Evolutionary conservation across 495 filamentous ascomycete genomes (phyloP).

Genomic region (Talaromyces liani): DNA sequence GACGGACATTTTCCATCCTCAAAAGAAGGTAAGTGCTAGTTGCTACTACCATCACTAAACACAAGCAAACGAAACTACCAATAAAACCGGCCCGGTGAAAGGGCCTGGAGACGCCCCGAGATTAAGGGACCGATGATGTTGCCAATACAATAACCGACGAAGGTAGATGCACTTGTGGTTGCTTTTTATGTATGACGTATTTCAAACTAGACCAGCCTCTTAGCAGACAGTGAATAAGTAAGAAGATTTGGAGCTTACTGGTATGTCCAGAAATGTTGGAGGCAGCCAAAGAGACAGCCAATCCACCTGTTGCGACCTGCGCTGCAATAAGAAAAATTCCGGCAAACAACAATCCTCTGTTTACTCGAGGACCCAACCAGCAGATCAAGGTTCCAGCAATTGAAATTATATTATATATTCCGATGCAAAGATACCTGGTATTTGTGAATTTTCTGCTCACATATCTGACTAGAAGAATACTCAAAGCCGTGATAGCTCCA

Average conservation of each 20-base stretch:
- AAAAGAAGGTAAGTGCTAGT: no score
- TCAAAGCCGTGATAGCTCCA: not conserved
- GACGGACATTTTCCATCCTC: no score
- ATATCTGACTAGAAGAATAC: not conserved
- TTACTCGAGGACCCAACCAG: not conserved
- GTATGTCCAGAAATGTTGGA: not conserved
- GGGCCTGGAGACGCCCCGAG: conserved; percentile 24
- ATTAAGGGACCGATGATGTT: conserved; percentile 34
- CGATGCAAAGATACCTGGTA: not conserved
- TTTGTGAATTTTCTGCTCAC: not conserved
- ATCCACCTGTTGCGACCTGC: not conserved
- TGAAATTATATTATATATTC: not conserved
- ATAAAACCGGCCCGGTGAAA: conserved; percentile 12
- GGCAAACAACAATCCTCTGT: not conserved
- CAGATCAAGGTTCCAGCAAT: not conserved
- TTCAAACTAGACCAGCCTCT: not conserved
- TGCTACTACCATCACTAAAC: no score
- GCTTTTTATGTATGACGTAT: conserved; percentile 45
- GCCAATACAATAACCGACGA: conserved; percentile 29
- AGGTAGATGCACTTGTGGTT: conserved; percentile 31
- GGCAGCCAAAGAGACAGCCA: not conserved
- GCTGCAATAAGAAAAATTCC: not conserved
- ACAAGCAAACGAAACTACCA: no score
- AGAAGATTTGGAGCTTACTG: not conserved
- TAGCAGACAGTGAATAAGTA: no score